Base-by-base conservation (phyloP, 2,329 filamentous ascomycete species). In the Blastomyces parvus region DNA sequence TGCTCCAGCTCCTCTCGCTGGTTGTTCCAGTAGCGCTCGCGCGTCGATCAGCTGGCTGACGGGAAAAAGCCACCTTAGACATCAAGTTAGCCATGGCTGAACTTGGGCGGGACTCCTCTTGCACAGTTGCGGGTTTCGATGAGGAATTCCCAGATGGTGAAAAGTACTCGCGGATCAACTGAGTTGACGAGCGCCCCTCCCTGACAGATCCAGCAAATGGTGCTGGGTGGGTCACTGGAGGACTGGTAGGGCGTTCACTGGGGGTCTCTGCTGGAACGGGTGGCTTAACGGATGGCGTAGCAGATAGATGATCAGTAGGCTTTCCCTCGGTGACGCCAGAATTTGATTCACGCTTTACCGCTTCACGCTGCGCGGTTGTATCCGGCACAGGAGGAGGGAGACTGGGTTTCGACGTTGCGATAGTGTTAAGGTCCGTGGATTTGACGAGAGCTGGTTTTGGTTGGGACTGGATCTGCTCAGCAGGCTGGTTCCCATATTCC, bases 141-240 rank as follows among this genome's bases (percentile, higher is more conserved):
- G 40, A 17, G 17, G 42, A 8, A 14, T 38, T 22, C 6, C 57
- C 42, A 3, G 40, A 13, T 13, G 38, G 22, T 17, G 30, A 53
- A 30, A 48, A 53, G 46, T 50, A 53, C 22, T 61, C 59, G 30
- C 59, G 59, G 30, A 52, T 52, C 9, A 44, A 8, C 44, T 61
- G 58, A 55, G 30, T 36, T n/a, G 52, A 55, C 30, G 52, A 36
- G 19, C 52, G 52, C 17, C 13, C 14, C 30, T 55, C 52, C 19
- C 8, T 55, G 30, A 36, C 30, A 55, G 52, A n/a, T 4, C 6
- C n/a, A 55, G 52, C 30, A 19, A 33, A 36, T 4, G n/a, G 52
- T 4, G 14, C 27, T 55, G 27, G 8, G 30, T 19, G 52, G 27
- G 17, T 17, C 30, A 1, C 30, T 2, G 27, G 52, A 13, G 52